These are phyloP conservation scores for Cladosporium sp. DNA, from an alignment of 2,329 filamentous ascomycete species.

Conservation along the genomic window DNA sequence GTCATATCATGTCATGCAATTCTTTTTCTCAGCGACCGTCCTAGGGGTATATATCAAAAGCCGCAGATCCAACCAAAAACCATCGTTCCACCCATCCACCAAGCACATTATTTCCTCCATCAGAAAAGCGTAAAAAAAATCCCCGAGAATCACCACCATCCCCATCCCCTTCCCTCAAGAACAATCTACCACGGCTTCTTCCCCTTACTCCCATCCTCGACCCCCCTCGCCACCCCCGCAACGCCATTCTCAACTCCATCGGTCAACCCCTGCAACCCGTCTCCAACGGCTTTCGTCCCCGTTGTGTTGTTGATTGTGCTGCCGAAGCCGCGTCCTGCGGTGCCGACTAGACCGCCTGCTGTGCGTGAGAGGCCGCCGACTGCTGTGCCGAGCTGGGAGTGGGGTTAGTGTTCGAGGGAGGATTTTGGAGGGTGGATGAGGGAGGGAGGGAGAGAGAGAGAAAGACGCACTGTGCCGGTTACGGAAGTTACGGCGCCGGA, in stretches of 20 bases:
- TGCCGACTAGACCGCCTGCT: slow-evolving; percentile 49
- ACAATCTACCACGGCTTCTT: slow-evolving; percentile 30
- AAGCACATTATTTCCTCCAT: background rate
- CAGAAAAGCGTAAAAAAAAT: too few species aligned
- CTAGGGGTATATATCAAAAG: background rate
- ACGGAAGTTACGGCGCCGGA: slow-evolving; percentile 53
- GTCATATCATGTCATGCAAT: too few species aligned
- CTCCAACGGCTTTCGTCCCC: slow-evolving; percentile 38
- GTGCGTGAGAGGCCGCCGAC: slow-evolving; percentile 50
- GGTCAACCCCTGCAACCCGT: slow-evolving; percentile 38
- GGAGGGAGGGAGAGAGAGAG: too few species aligned
- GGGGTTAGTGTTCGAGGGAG: slow-evolving; percentile 1
- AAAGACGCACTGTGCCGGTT: slow-evolving; percentile 45
- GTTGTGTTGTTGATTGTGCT: slow-evolving; percentile 43
- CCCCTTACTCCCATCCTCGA: slow-evolving; percentile 42
- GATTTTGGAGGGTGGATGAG: too few species aligned
- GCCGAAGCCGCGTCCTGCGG: slow-evolving; percentile 39
- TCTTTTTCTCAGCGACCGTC: background rate
- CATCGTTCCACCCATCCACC: too few species aligned
- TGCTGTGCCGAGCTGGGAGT: slow-evolving; percentile 41
- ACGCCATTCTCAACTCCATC: slow-evolving; percentile 40
- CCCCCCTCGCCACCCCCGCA: slow-evolving; percentile 34
- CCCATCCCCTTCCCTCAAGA: slow-evolving; percentile 40
- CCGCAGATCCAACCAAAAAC: too few species aligned
- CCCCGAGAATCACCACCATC: slow-evolving; percentile 13